Conservation (phyloP, 345 rosid species). For the Mallotus nudiflorus region DNA sequence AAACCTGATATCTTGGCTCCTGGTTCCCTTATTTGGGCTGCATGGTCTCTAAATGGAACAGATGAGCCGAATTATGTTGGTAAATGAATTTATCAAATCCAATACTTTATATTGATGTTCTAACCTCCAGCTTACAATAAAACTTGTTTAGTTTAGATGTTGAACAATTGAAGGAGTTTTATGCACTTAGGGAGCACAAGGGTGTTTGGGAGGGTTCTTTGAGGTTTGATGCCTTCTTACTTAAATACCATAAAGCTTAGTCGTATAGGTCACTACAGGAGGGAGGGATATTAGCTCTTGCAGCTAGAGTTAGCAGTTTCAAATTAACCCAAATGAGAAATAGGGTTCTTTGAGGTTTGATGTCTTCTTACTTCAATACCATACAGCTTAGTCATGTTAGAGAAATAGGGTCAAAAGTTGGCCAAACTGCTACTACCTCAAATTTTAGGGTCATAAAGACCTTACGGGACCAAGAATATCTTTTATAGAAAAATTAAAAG, state of each 20-base stretch:
- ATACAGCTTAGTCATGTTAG: too few species aligned
- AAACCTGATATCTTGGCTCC: constrained; percentile 99
- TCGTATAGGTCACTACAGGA: background rate
- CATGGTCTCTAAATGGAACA: constrained; percentile 98
- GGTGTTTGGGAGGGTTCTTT: background rate
- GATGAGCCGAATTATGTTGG: constrained; percentile 89
- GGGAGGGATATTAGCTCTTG: background rate
- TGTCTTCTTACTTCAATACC: too few species aligned
- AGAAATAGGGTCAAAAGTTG: background rate
- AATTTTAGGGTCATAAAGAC: too few species aligned
- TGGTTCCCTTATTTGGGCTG: constrained; percentile 97
- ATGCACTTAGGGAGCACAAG: background rate
- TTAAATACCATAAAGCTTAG: background rate
- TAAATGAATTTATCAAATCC: constrained; percentile 32
- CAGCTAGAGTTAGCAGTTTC: background rate
- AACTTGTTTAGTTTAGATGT: background rate
- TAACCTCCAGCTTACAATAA: background rate
- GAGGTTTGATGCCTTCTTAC: background rate
- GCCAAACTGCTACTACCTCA: background rate
- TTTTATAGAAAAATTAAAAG: too few species aligned
- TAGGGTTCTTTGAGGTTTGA: too few species aligned
- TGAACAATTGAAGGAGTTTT: constrained; percentile 1
- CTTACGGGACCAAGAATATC: too few species aligned
- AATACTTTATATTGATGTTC: background rate
- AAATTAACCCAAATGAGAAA: background rate